Evolutionary conservation across 2,329 filamentous ascomycete species (phyloP), one percentile per base, ranked within the genome.

Genomic region (Bertia moriformis): DNA sequence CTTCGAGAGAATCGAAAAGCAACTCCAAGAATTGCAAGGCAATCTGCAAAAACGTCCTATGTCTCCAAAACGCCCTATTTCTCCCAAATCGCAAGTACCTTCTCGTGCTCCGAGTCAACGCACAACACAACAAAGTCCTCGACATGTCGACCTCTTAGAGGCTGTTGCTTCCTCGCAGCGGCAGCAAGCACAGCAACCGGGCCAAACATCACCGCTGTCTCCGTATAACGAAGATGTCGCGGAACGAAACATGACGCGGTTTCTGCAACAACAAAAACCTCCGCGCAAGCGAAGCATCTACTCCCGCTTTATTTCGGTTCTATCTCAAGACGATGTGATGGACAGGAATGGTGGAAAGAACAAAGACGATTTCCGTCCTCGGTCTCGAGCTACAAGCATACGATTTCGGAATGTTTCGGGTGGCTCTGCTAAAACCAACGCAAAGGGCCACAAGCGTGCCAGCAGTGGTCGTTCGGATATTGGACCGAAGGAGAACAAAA

Each of bases 211-310:
- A 7, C 54, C 56, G 3, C 49, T 47, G 4, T 51, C 48, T 14
- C 54, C 55, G 10, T 62, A 59, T 44, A 62, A 62, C 37, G 59
- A 62, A 46, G 57, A 62, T 44, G 50, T 62, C 39, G 59, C 59
- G 4, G 59, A 62, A 42, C 56, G 59, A 18, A 62, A 62, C 39
- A 58, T 61, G 51, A 52, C 49, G 5, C 43, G 49, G 12, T 55
- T 56, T 35, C 45, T 57, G 7, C 32, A 17, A n/a, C 12, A 7
- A 5, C 51, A 51, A 29, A 46, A 46, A 3, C 48, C 50, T 38
- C 41, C 45, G 43, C 18, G 55, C 46, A 39, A 18, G 3, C 39
- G 24, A 39, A 43, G 45, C 14, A 39, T 49, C 4, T 55, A 52
- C 42, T 51, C 52, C 12, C 54, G 52, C 10, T 45, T 56, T 15